These are phyloP conservation scores for Dactylellina cionopaga DNA, from an alignment of 2,329 filamentous ascomycete genomes.

Conservation along the genomic window DNA sequence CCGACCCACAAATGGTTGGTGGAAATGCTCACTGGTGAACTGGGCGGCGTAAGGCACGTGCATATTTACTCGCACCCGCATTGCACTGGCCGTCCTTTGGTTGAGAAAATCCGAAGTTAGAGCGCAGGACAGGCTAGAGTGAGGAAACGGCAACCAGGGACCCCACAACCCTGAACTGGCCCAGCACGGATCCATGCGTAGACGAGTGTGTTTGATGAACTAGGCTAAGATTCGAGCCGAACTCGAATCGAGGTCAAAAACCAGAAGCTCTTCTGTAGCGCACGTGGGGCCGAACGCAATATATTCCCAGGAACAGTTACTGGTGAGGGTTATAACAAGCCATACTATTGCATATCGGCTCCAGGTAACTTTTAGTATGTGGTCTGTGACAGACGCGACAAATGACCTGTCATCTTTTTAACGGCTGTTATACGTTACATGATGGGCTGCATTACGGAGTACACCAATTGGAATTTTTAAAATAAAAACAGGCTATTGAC, in stretches of 20 bases:
- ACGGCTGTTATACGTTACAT: constrained; percentile 23
- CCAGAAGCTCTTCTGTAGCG: constrained; percentile 17
- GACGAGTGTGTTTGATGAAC: constrained; percentile 21
- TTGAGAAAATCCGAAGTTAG: constrained; percentile 42
- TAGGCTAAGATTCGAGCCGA: constrained; percentile 46
- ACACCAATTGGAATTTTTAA: constrained; percentile 46
- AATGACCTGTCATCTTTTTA: constrained; percentile 43
- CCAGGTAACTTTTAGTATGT: constrained; percentile 44
- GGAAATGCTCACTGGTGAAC: constrained; percentile 35
- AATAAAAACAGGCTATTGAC: constrained; percentile 31
- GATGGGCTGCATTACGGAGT: too few species aligned
- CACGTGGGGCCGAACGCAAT: constrained; percentile 44
- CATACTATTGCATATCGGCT: constrained; percentile 52
- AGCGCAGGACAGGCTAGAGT: constrained; percentile 33
- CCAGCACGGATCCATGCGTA: constrained; percentile 51
- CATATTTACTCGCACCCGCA: constrained; percentile 36
- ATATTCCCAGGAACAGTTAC: constrained; percentile 50
- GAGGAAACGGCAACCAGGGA: constrained; percentile 35
- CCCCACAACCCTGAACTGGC: constrained; percentile 36
- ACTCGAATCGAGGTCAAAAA: constrained; percentile 39
- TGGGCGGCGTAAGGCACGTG: constrained; percentile 48
- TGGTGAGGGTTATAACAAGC: constrained; percentile 41
- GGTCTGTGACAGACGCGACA: constrained; percentile 39
- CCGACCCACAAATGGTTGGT: constrained; percentile 29
- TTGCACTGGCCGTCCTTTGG: constrained; percentile 20